A percentile compares a stretch with the other conserved stretches of the same genome.
These are phyloP conservation scores for Spergularia bocconei DNA, from an alignment of 148 eudicot genomes.

Conservation along the genomic window DNA sequence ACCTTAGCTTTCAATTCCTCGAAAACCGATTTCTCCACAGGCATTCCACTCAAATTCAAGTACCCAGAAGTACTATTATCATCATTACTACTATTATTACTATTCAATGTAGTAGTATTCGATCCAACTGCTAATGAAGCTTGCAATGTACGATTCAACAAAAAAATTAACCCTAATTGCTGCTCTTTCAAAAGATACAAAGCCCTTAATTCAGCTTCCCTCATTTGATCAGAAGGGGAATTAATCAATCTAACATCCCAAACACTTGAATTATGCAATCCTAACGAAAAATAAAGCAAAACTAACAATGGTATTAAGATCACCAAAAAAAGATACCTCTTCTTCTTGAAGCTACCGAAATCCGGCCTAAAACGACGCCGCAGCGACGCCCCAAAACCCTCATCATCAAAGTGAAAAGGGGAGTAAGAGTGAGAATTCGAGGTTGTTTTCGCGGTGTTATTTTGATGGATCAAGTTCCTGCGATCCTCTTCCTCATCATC, in stretches of 20 bases:
- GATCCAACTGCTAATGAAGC: slow-evolving; percentile 18
- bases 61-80: slow-evolving; percentile 21
- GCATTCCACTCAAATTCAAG: slow-evolving; percentile 35
- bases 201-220: slow-evolving; percentile 62
- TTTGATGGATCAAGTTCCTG: slow-evolving; percentile 41
- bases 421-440: slow-evolving; percentile 31
- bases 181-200: slow-evolving; percentile 57
- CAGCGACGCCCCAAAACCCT: slow-evolving; percentile 18
- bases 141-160: slow-evolving; percentile 46
- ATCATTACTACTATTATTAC: slow-evolving; percentile 1
- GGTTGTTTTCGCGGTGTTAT: slow-evolving; percentile 30
- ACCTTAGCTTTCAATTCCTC: slow-evolving; percentile 48
- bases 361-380: slow-evolving; percentile 23
- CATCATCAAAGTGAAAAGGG: slow-evolving; percentile 48
- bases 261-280: slow-evolving; percentile 35
- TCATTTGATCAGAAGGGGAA: slow-evolving; percentile 46
- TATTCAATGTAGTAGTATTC: slow-evolving; percentile 19
- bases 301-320: slow-evolving; percentile 47
- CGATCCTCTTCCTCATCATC: slow-evolving; percentile 70
- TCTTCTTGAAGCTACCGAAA: slow-evolving; percentile 27
- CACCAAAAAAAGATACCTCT: slow-evolving; percentile 52
- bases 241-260: slow-evolving; percentile 24
- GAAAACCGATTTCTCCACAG: slow-evolving; percentile 29
- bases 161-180: slow-evolving; percentile 49
- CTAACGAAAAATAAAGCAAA: slow-evolving; percentile 52